phyloP scores from a whole-genome alignment of 148 eudicot species.

The Drosera capensis region DNA sequence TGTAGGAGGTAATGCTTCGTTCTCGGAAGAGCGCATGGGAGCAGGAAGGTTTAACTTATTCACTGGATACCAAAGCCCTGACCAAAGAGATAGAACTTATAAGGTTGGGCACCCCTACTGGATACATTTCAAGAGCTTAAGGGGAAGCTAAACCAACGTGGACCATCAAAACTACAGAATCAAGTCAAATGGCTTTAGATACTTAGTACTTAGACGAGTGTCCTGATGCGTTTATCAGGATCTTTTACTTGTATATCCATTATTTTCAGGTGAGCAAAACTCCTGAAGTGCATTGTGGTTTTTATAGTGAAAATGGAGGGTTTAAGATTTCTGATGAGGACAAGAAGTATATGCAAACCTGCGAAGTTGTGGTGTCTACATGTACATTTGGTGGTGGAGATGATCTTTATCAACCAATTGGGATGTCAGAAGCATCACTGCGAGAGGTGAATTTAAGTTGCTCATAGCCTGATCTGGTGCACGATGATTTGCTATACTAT shows the following conservation, averaged over 20 bases:
- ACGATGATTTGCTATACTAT: not conserved
- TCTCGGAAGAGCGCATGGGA: slow-evolving; percentile 23
- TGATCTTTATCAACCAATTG: slow-evolving; percentile 97
- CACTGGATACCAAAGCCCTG: slow-evolving; percentile 72
- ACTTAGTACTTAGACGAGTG: not conserved
- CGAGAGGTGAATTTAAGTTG: slow-evolving; percentile 32
- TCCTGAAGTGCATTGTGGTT: slow-evolving; percentile 73
- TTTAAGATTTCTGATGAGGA: slow-evolving; percentile 71
- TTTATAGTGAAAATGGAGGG: slow-evolving; percentile 79
- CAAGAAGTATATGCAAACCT: slow-evolving; percentile 51
- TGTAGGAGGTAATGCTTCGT: slow-evolving; percentile 22
- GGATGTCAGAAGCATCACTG: slow-evolving; percentile 73
- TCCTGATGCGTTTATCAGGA: not conserved
- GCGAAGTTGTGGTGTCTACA: slow-evolving; percentile 86
- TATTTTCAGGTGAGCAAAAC: slow-evolving; percentile 39
- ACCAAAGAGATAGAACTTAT: slow-evolving; percentile 65
- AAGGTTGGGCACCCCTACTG: slow-evolving; percentile 36
- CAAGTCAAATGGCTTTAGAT: not conserved
- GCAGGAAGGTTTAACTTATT: slow-evolving; percentile 71
- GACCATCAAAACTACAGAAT: not conserved
- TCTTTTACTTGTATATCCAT: slow-evolving; percentile 1
- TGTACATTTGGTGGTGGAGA: slow-evolving; percentile 99
- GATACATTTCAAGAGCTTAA: slow-evolving; percentile 1
- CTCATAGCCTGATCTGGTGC: not conserved
- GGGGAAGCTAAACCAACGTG: not conserved